Conservation (phyloP, 257 asterid genomes). For the Scutellaria galericulata region DNA sequence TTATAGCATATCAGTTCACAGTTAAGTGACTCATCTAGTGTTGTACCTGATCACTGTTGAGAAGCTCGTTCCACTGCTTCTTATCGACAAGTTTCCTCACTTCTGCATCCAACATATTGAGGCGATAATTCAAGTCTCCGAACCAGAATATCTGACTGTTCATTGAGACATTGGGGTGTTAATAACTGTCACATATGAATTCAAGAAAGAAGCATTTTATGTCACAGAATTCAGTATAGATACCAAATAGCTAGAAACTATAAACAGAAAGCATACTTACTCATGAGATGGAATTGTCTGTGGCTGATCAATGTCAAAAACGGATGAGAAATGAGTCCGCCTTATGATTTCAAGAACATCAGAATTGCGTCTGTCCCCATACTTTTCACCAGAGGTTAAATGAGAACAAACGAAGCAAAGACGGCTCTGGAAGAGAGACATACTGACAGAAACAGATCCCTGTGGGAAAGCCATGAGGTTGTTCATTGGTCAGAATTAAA, state of each 20-base stretch:
- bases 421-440: constrained; percentile 83
- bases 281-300: constrained; percentile 90
- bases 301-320: constrained; percentile 74
- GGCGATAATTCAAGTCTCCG: constrained; percentile 94
- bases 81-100: constrained; percentile 73
- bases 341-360: constrained; percentile 80
- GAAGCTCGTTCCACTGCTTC: constrained; percentile 79
- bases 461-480: constrained; percentile 40
- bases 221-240: too few relatives aligned
- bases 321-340: constrained; percentile 79
- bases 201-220: background rate
- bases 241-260: too few relatives aligned
- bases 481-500: constrained; percentile 9
- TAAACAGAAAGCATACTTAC: constrained; percentile 49
- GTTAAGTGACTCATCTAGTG: too few relatives aligned
- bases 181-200: background rate
- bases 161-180: constrained; percentile 27
- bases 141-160: constrained; percentile 96
- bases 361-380: constrained; percentile 76
- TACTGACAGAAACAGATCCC: constrained; percentile 96
- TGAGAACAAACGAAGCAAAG: constrained; percentile 96
- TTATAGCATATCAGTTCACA: constrained; percentile 1
- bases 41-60: constrained; percentile 73
- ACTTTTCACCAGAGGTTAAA: constrained; percentile 82
- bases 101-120: constrained; percentile 66